Conservation (phyloP, 495 filamentous ascomycete genomes). For the Astrothelium subdiscretum region DNA sequence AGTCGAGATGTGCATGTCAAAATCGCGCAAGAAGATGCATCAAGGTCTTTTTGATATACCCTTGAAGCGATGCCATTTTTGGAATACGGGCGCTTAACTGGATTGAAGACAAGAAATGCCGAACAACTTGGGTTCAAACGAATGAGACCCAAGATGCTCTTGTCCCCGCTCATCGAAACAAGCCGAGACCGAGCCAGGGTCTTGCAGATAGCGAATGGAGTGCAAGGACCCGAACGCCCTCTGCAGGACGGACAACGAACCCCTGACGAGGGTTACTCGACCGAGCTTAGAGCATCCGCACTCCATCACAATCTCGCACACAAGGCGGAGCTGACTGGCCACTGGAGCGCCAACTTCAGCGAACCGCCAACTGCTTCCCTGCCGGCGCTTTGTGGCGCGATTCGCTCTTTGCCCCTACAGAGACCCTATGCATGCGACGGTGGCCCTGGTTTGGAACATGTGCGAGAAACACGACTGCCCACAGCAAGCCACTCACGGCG, state of each 20-base stretch:
- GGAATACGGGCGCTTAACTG: not conserved
- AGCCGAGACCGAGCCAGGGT: not conserved
- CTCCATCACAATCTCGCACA: not conserved
- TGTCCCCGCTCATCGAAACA: not conserved
- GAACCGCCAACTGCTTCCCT: not conserved
- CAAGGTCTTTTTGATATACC: not conserved
- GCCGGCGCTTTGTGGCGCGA: not conserved
- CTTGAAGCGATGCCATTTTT: not conserved
- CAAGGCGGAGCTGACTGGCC: not conserved
- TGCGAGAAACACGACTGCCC: not conserved
- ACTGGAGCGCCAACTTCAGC: not conserved
- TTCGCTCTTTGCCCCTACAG: not conserved
- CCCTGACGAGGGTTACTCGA: not conserved
- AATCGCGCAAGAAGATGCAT: not conserved
- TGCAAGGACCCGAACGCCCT: not conserved
- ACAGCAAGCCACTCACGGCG: not conserved
- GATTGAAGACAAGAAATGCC: not conserved
- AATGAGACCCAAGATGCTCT: not conserved
- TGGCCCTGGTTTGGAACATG: not conserved
- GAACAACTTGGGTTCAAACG: not conserved
- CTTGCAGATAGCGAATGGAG: not conserved
- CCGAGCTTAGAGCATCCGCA: not conserved
- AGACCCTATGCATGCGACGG: not conserved
- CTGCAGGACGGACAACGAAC: not conserved
- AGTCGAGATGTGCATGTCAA: not conserved